Evolutionary conservation across 73 alveolate species (phyloP), one percentile per base, ranked within the genome.

Genomic region (Durusdinium trenchii): DNA sequence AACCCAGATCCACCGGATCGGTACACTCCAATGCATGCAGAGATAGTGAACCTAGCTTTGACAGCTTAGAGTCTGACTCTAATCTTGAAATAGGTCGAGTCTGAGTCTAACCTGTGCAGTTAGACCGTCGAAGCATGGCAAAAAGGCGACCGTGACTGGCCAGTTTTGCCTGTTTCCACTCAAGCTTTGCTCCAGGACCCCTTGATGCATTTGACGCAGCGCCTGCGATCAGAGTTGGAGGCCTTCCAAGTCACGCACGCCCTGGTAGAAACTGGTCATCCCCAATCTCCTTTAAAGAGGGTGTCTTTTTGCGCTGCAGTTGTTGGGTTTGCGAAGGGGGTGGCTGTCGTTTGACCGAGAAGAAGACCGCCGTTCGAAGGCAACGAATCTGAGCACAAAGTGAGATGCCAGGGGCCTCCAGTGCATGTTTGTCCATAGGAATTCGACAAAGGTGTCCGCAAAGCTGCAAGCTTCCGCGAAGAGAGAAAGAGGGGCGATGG

Each of bases 141-240:
- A 57, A 57, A 57, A 60, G 18, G 73, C 30, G n/a, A 60, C 73
- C 4, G 18, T 23, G 73, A 23, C 73, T 23, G 30, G 30, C 30
- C 12, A 57, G 69, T 57, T 57, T 57, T 57, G 69, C 23, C 23
- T 23, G 69, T 73, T 73, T 62, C 76, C 18, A 62, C 18, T 45
- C 83, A 5, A 71, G 51, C 38, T 10, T 36, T 32, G 46, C 32
- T 20, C 12, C 48, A 84, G 94, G 94, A 84, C 51, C 94, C 94
- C 1, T 52, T 84, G 94, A 84, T 84, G 94, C 94, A 84, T 14
- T 20, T 84, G 40, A 36, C 94, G 43, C 94, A 84, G 75, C 94
- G 51, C 38, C 51, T 84, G 76, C 94, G 94, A 30, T 84, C 94
- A 30, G 94, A 84, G n/a, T 35, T 51, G 75, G 94, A 48, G 94